Evolutionary conservation across 768 basidiomycete genomes (phyloP), one percentile per base, ranked within the genome.

Genomic region (Russula vinacea): DNA sequence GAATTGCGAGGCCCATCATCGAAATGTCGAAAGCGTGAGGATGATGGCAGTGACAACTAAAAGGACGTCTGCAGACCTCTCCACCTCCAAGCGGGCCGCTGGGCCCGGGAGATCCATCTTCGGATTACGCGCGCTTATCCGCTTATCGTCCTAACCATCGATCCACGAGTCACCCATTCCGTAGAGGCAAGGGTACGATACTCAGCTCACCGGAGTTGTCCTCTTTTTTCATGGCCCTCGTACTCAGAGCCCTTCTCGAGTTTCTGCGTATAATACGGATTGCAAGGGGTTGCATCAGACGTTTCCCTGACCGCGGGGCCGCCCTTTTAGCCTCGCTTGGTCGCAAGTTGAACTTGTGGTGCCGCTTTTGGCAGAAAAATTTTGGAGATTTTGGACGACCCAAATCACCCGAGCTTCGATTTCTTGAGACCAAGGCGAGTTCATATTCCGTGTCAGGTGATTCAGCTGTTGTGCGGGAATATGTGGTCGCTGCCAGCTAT

Each of bases 201-300:
- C 52, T 37, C 11, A 6, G 33, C 54, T 24, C 24, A 40, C 5
- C 6, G 17, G 17, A 39, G n/a, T 37, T 37, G 11, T 55, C 4
- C 33, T 52, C 50, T 9, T 16, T 7, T 58, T 39, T 22, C 24
- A 63, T 63, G 62, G 22, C 50, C 47, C n/a, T 39, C 56, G 9
- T 45, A 29, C 62, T 63, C 50, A 32, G 44, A n/a, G 32, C 26
- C 7, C 40, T 57, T 52, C 40, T 58, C 40, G 32, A 44, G n/a
- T 19, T 52, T 52, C 33, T 56, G 50, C 56, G 56, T 10, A 17
- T 50, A 35, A 29, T 63, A 26, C 62, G 50, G 29, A 14, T 63
- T 58, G n/a, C 17, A 13, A 42, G 33, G 50, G 33, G 17, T 52
- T 24, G 39, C 42, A 33, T 52, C 40, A 5, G 17, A 13, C 40